Evolutionary conservation across 257 asterid species (phyloP).

Genomic region (Buddleja alternifolia): DNA sequence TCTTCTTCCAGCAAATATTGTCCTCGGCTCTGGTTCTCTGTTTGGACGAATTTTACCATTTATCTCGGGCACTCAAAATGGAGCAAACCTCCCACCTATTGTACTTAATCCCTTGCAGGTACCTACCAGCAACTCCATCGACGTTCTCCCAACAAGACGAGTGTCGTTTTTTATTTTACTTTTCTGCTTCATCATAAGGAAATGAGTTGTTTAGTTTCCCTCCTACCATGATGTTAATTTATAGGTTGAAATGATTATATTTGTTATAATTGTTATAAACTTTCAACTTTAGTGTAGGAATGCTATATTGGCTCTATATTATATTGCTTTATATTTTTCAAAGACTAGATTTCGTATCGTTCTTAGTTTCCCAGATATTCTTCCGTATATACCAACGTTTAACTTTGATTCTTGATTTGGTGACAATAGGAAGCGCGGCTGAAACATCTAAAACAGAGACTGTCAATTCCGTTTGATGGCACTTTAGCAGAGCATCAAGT

Average conservation of each 20-base stretch:
- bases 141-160: not conserved
- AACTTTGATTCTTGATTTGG: conserved; percentile 31
- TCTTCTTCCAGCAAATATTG: conserved; percentile 65
- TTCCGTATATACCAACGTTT: conserved; percentile 1
- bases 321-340: not conserved
- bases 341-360: too few relatives aligned
- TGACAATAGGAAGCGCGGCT: conserved; percentile 78
- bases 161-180: not conserved
- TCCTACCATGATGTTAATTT: not conserved
- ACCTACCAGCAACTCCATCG: conserved; percentile 23
- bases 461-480: conserved; percentile 87
- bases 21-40: conserved; percentile 77
- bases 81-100: conserved; percentile 53
- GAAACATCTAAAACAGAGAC: conserved; percentile 71
- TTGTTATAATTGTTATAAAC: not conserved
- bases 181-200: conserved; percentile 3
- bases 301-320: conserved; percentile 18
- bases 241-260: not conserved
- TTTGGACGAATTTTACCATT: conserved; percentile 82
- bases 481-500: conserved; percentile 80
- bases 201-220: conserved; percentile 5
- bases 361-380: not conserved
- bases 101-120: conserved; percentile 94
- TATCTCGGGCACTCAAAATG: conserved; percentile 49
- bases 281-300: conserved; percentile 15